These are phyloP conservation scores for Rhodotorula graminis DNA, from an alignment of 768 basidiomycete genomes.

Conservation along the genomic window DNA sequence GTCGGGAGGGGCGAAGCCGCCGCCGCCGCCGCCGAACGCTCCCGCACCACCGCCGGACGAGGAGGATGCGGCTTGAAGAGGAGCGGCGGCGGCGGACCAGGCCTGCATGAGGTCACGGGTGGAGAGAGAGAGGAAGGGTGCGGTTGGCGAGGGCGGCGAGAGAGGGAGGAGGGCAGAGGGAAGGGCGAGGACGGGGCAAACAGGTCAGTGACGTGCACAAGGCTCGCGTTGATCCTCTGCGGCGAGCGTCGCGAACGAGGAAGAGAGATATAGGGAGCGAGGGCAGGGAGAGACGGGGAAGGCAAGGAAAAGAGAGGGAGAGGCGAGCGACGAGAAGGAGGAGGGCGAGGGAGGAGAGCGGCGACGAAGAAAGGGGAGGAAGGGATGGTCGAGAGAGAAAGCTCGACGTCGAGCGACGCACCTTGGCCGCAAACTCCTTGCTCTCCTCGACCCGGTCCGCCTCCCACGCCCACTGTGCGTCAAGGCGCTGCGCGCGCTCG, in stretches of 20 bases:
- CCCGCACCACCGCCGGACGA: background rate
- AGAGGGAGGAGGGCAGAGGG: too few relatives aligned
- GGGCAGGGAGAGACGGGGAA: background rate
- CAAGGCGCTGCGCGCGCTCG: slow-evolving; percentile 45
- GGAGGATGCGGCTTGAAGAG: background rate
- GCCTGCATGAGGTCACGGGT: background rate
- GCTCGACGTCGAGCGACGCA: slow-evolving; percentile 41
- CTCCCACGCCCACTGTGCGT: slow-evolving; percentile 4
- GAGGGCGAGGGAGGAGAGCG: too few relatives aligned
- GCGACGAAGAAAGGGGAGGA: background rate
- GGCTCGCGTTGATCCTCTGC: too few relatives aligned
- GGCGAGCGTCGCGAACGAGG: background rate
- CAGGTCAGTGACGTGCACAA: too few relatives aligned
- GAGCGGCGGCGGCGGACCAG: background rate
- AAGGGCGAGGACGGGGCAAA: too few relatives aligned
- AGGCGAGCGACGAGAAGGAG: too few relatives aligned
- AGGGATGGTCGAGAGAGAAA: background rate
- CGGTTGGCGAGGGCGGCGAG: too few relatives aligned
- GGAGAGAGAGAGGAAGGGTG: background rate
- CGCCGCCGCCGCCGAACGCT: background rate
- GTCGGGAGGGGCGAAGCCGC: background rate
- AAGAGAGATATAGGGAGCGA: too few relatives aligned
- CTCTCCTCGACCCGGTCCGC: slow-evolving; percentile 53
- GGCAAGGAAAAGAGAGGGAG: background rate
- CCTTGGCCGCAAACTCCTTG: slow-evolving; percentile 71